Evolutionary conservation across 2,329 filamentous ascomycete species (phyloP).

Genomic region (Lachnellula willkommii): DNA sequence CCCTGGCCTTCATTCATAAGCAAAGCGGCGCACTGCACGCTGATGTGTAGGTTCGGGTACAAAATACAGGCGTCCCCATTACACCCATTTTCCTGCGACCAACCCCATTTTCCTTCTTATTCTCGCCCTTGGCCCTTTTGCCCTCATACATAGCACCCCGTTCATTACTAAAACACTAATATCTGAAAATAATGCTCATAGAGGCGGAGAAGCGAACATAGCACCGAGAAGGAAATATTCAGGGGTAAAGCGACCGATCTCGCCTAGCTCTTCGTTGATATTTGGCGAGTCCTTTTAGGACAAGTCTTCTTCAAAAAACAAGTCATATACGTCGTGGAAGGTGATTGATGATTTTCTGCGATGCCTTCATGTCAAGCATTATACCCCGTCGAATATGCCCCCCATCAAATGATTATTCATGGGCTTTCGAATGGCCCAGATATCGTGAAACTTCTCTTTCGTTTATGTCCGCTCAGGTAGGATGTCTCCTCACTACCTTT

Average conservation of each 20-base stretch:
- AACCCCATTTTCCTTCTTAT: background rate
- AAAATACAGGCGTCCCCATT: background rate
- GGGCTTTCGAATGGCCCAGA: slow-evolving; percentile 22
- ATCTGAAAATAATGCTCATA: slow-evolving; percentile 8
- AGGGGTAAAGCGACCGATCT: background rate
- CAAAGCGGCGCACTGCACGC: background rate
- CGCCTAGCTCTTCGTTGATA: background rate
- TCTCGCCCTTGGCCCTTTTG: background rate
- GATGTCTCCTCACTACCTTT: slow-evolving; percentile 22
- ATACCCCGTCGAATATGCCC: too few relatives aligned
- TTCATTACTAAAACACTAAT: slow-evolving; percentile 13
- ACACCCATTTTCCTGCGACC: background rate
- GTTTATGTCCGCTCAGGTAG: slow-evolving; percentile 25
- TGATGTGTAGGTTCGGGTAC: background rate
- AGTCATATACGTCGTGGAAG: slow-evolving; percentile 10
- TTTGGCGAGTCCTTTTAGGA: background rate
- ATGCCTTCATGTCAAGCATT: background rate
- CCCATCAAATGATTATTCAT: slow-evolving; percentile 1
- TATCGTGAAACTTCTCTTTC: slow-evolving; percentile 29
- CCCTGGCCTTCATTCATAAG: background rate
- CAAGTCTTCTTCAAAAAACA: slow-evolving; percentile 1
- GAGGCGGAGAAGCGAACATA: slow-evolving; percentile 1
- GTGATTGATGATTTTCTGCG: background rate
- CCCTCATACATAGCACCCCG: background rate
- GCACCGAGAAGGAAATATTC: slow-evolving; percentile 3